Conservation (phyloP, 225 moss, liverwort and hornwort genomes). For the Rhytidiadelphus loreus region DNA sequence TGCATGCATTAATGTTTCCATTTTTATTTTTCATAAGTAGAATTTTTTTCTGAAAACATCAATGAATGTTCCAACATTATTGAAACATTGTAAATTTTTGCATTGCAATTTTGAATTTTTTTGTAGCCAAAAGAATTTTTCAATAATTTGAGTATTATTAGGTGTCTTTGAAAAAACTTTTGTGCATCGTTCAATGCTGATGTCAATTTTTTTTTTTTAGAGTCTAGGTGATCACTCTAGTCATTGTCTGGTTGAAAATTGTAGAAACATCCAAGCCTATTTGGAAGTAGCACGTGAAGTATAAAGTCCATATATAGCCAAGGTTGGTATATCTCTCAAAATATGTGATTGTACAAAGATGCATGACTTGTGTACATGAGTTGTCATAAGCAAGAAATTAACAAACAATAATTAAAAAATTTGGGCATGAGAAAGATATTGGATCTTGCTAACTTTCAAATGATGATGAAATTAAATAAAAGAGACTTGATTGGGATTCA, state of each 20-base stretch:
- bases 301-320: neutral
- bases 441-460: accelerated
- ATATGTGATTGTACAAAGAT: accelerated
- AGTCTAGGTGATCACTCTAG: no score
- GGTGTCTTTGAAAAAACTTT: neutral
- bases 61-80: neutral
- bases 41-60: neutral
- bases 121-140: accelerated
- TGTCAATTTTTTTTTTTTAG: neutral
- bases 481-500: no score
- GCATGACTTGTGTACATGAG: accelerated
- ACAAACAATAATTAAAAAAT: neutral
- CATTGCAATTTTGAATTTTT: neutral
- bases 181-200: accelerated
- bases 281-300: neutral
- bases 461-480: no score
- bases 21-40: neutral
- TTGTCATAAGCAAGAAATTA: neutral
- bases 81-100: neutral
- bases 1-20: neutral
- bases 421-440: no score
- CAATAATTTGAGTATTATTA: neutral
- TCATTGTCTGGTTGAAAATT: neutral
- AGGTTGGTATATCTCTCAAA: neutral
- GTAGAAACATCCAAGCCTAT: accelerated